phyloP scores from a whole-genome alignment of 2,329 filamentous ascomycete species.

The Blastomyces emzantsi region DNA sequence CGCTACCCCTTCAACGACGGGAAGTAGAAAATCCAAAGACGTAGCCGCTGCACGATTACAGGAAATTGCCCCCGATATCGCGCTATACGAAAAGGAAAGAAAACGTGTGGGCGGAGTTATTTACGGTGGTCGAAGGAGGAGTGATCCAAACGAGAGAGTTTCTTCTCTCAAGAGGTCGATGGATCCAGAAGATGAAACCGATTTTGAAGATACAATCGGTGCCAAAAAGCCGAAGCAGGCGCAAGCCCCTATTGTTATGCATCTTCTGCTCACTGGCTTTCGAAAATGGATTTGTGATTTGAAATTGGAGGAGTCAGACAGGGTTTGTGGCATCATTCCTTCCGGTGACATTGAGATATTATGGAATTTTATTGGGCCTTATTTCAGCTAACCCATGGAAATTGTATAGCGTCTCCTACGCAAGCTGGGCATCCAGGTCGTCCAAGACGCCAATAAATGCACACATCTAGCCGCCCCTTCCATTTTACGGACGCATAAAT shows the following conservation, averaged over 20 bases:
- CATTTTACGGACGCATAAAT: constrained; percentile 86
- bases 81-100: constrained; percentile 84
- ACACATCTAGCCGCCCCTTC: constrained; percentile 81
- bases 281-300: constrained; percentile 65
- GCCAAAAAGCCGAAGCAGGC: constrained; percentile 55
- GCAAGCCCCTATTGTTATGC: constrained; percentile 58
- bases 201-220: constrained; percentile 43
- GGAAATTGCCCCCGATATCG: constrained; percentile 71
- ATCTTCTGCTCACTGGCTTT: constrained; percentile 75
- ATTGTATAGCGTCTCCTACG: constrained; percentile 63
- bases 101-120: constrained; percentile 65
- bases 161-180: constrained; percentile 34
- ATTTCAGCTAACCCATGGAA: neutral
- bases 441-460: constrained; percentile 64
- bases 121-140: constrained; percentile 47
- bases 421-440: constrained; percentile 70
- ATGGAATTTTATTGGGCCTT: neutral
- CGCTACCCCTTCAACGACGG: constrained; percentile 65
- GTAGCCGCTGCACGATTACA: constrained; percentile 71
- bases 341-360: neutral
- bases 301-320: constrained; percentile 68
- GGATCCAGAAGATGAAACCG: constrained; percentile 41
- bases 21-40: constrained; percentile 79
- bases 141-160: constrained; percentile 31
- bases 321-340: constrained; percentile 46